phyloP scores from a whole-genome alignment of 2,329 filamentous ascomycete genomes.

The Madurella mycetomatis region DNA sequence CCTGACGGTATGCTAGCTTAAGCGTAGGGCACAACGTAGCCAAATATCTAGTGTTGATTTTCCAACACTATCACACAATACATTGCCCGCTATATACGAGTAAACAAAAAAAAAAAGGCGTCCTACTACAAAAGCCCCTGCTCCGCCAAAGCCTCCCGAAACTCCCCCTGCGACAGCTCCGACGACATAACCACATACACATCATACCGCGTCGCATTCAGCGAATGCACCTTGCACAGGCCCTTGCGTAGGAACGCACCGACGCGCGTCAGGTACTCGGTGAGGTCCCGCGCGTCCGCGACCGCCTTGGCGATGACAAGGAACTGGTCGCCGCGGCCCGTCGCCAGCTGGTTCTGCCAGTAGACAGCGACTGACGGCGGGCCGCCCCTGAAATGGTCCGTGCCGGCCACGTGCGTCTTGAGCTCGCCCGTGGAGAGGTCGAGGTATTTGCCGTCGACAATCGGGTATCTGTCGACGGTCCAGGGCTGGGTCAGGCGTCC shows the following conservation, averaged over 20 bases:
- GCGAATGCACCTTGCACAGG: slow-evolving; percentile 1
- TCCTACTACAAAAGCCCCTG: no score
- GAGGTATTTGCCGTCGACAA: slow-evolving; percentile 8
- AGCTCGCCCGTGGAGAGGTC: neutral
- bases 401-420: neutral
- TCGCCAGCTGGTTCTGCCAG: slow-evolving; percentile 4
- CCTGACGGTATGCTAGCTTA: no score
- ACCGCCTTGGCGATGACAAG: neutral
- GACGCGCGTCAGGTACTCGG: neutral
- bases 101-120: no score
- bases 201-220: slow-evolving; percentile 3
- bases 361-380: slow-evolving; percentile 2
- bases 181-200: slow-evolving; percentile 5
- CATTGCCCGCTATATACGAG: no score
- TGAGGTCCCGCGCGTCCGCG: neutral
- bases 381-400: neutral
- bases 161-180: neutral
- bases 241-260: neutral
- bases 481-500: neutral
- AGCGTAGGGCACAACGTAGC: no score
- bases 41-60: no score
- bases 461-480: slow-evolving; percentile 3
- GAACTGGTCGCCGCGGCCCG: neutral
- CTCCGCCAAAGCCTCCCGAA: neutral
- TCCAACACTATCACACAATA: no score